These are phyloP conservation scores for Colletotrichum plurivorum DNA, from an alignment of 2,329 filamentous ascomycete species.

Conservation along the genomic window DNA sequence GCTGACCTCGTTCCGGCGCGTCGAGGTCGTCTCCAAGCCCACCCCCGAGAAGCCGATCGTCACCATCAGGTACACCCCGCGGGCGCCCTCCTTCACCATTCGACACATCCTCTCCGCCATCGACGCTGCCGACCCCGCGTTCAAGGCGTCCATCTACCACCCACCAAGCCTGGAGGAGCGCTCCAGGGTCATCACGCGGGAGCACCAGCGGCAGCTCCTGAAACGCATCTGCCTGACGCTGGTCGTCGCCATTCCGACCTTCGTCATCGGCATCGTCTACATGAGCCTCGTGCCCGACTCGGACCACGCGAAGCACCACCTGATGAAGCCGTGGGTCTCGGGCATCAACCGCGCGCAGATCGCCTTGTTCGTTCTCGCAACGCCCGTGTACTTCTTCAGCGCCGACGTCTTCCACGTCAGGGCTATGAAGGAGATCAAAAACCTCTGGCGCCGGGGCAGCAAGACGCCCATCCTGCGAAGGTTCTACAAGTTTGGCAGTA, in stretches of 20 bases:
- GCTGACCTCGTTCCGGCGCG: slow-evolving; percentile 65
- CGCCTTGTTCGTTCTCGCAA: slow-evolving; percentile 84
- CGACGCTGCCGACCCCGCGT: slow-evolving; percentile 73
- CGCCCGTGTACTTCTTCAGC: slow-evolving; percentile 88
- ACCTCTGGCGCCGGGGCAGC: slow-evolving; percentile 84
- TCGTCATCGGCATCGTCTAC: slow-evolving; percentile 89
- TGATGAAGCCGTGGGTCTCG: slow-evolving; percentile 79
- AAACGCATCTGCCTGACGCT: slow-evolving; percentile 79
- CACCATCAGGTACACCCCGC: slow-evolving; percentile 78
- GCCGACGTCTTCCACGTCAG: slow-evolving; percentile 88
- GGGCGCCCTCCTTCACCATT: slow-evolving; percentile 79
- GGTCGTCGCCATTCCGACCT: slow-evolving; percentile 82
- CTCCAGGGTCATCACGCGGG: slow-evolving; percentile 78
- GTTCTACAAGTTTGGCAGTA: slow-evolving; percentile 95
- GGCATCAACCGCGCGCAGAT: slow-evolving; percentile 85
- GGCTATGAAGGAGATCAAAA: slow-evolving; percentile 82
- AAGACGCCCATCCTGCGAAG: slow-evolving; percentile 79
- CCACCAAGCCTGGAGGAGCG: slow-evolving; percentile 88
- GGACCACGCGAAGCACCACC: slow-evolving; percentile 71
- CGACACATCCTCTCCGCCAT: slow-evolving; percentile 81
- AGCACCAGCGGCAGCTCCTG: slow-evolving; percentile 78
- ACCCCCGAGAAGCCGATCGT: slow-evolving; percentile 76
- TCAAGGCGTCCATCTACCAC: slow-evolving; percentile 80
- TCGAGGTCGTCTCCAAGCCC: slow-evolving; percentile 69
- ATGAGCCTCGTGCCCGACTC: slow-evolving; percentile 82